A percentile compares a stretch with the other conserved stretches of the same genome.
These are phyloP conservation scores for Meredithiella fracta DNA, from an alignment of 2,329 filamentous ascomycete genomes.

Conservation along the genomic window DNA sequence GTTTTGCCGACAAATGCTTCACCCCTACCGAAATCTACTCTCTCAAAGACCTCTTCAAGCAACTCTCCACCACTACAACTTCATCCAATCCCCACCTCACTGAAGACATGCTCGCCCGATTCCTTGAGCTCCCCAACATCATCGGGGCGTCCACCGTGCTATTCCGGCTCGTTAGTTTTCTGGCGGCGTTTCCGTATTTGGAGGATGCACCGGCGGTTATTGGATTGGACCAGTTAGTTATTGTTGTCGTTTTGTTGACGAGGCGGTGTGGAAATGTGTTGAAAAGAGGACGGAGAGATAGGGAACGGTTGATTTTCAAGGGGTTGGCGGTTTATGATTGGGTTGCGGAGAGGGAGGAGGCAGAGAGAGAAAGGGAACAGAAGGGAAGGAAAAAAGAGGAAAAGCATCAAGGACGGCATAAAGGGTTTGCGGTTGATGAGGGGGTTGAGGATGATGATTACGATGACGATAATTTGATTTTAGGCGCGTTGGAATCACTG, in stretches of 20 bases:
- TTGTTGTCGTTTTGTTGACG: conserved; percentile 57
- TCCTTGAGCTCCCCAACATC: conserved; percentile 57
- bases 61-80: conserved; percentile 49
- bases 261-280: conserved; percentile 50
- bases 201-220: conserved; percentile 53
- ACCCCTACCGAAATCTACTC: conserved; percentile 56
- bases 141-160: conserved; percentile 50
- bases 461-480: conserved; percentile 38
- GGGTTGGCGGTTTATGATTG: conserved; percentile 58
- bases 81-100: conserved; percentile 48
- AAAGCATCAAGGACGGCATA: conserved; percentile 8
- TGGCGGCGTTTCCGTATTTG: conserved; percentile 59
- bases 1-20: conserved; percentile 55
- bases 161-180: conserved; percentile 54
- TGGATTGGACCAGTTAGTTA: conserved; percentile 52
- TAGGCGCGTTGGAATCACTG: conserved; percentile 51
- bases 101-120: conserved; percentile 53
- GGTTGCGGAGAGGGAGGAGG: conserved; percentile 2
- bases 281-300: conserved; percentile 37
- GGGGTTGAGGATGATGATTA: conserved; percentile 26
- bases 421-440: conserved; percentile 32
- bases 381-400: not conserved
- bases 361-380: conserved; percentile 16
- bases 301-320: conserved; percentile 50
- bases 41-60: conserved; percentile 56